Conservation (phyloP, 176 grass and related monocot species). For the maize (Zea mays) region DNA sequence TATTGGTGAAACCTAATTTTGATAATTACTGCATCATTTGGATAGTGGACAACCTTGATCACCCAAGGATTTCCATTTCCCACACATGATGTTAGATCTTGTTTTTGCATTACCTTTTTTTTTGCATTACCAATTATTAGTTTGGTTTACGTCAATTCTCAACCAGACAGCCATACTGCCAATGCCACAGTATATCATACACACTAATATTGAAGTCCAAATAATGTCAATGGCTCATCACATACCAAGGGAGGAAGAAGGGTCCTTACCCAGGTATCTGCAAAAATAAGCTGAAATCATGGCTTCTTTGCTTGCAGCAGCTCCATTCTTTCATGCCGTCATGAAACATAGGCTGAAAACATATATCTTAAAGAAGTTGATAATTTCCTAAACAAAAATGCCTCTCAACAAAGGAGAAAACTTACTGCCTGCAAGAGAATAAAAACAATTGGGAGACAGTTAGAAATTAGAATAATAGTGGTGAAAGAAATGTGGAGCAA, state of each 20-base stretch:
- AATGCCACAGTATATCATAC: neutral
- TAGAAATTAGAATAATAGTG: conserved; percentile 36
- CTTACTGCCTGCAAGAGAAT: conserved; percentile 84
- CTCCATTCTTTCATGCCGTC: conserved; percentile 99
- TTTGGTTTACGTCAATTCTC: neutral
- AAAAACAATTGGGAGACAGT: conserved; percentile 20
- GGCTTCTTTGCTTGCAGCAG: conserved; percentile 98
- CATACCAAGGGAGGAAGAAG: conserved; percentile 9
- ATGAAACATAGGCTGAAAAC: conserved; percentile 83
- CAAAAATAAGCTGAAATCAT: conserved; percentile 99
- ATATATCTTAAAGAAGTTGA: conserved; percentile 42
- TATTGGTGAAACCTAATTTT: neutral
- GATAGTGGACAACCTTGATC: neutral
- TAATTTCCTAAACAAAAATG: conserved; percentile 30
- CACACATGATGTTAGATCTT: neutral
- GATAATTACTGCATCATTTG: neutral
- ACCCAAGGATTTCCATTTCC: neutral
- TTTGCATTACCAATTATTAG: neutral
- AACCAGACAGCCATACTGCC: neutral
- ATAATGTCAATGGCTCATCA: neutral
- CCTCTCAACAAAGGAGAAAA: conserved; percentile 23
- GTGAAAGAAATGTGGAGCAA: neutral
- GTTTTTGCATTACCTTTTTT: neutral
- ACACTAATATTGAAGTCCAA: neutral
- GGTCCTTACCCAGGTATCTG: conserved; percentile 88